A percentile compares a stretch with the other conserved stretches of the same genome.
phyloP scores from a whole-genome alignment of 495 filamentous ascomycete species.

The Annulohypoxylon nitens region DNA sequence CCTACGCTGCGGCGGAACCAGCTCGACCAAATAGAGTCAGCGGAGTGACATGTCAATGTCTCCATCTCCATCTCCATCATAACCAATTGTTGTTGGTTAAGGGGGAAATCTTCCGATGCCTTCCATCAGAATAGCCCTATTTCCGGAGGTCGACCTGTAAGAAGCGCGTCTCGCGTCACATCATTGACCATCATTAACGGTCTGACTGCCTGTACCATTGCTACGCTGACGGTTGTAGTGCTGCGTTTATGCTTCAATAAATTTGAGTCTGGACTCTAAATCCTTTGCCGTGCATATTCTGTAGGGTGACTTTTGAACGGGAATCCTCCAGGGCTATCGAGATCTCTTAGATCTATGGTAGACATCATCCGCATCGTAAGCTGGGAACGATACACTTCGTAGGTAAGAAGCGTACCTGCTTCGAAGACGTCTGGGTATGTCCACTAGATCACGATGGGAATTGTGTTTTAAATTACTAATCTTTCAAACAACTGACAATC shows the following conservation, averaged over 20 bases:
- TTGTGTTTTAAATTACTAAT: conserved; percentile 11
- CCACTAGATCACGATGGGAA: conserved; percentile 3
- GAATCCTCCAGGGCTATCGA: conserved; percentile 3
- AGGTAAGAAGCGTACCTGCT: conserved; percentile 6
- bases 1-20: conserved; percentile 13
- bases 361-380: conserved; percentile 2
- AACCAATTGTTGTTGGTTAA: conserved; percentile 1
- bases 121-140: conserved; percentile 24
- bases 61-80: conserved; percentile 33
- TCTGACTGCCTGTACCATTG: conserved; percentile 1
- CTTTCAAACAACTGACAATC: conserved; percentile 14
- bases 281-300: background rate
- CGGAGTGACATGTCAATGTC: conserved; percentile 21
- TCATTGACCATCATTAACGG: conserved; percentile 11
- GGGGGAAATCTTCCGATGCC: conserved; percentile 21
- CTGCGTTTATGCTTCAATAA: conserved; percentile 9
- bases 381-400: conserved; percentile 8
- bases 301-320: background rate
- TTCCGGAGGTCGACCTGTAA: conserved; percentile 12
- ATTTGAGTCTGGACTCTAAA: conserved; percentile 1
- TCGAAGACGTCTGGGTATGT: background rate
- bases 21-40: conserved; percentile 3
- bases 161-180: conserved; percentile 17
- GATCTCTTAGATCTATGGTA: conserved; percentile 12
- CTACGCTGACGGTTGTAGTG: conserved; percentile 18